Conservation (phyloP, 805 yeast species). For the Vanderwaltozyma yarrowii region DNA sequence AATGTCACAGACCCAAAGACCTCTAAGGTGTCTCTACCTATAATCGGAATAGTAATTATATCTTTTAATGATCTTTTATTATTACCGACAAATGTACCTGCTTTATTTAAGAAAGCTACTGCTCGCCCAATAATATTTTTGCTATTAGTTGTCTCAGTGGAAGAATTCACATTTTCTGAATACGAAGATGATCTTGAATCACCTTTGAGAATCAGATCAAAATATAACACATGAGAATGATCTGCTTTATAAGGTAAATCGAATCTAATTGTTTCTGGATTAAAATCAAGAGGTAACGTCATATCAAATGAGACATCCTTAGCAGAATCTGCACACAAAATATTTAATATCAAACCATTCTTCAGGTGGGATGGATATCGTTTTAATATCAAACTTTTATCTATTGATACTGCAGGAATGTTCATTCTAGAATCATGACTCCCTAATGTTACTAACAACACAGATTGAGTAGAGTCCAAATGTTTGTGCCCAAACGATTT, state of each 20-base stretch:
- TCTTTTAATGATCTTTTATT: slow-evolving; percentile 58
- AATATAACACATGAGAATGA: slow-evolving; percentile 49
- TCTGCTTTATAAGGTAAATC: slow-evolving; percentile 42
- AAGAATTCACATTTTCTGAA: too few relatives aligned
- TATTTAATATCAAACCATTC: slow-evolving; percentile 70
- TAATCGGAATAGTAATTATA: slow-evolving; percentile 59
- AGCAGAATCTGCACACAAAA: slow-evolving; percentile 32
- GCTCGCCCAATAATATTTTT: slow-evolving; percentile 50
- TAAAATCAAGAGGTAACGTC: slow-evolving; percentile 79
- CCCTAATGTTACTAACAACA: slow-evolving; percentile 77
- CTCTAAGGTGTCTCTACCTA: slow-evolving; percentile 62
- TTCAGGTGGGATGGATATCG: slow-evolving; percentile 77
- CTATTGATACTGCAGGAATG: slow-evolving; percentile 52
- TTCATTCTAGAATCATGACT: slow-evolving; percentile 65
- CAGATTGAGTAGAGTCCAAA: slow-evolving; percentile 50
- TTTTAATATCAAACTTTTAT: slow-evolving; percentile 64
- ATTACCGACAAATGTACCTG: slow-evolving; percentile 57
- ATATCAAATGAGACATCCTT: slow-evolving; percentile 50
- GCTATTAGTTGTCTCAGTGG: neutral
- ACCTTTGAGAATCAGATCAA: slow-evolving; percentile 88
- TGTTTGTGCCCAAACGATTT: slow-evolving; percentile 82
- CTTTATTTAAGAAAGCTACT: slow-evolving; percentile 56
- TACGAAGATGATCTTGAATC: slow-evolving; percentile 30
- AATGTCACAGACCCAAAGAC: slow-evolving; percentile 70
- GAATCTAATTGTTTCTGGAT: slow-evolving; percentile 61